phyloP scores from a whole-genome alignment of 805 yeast species.

The Cyberlindnera saturnus region DNA sequence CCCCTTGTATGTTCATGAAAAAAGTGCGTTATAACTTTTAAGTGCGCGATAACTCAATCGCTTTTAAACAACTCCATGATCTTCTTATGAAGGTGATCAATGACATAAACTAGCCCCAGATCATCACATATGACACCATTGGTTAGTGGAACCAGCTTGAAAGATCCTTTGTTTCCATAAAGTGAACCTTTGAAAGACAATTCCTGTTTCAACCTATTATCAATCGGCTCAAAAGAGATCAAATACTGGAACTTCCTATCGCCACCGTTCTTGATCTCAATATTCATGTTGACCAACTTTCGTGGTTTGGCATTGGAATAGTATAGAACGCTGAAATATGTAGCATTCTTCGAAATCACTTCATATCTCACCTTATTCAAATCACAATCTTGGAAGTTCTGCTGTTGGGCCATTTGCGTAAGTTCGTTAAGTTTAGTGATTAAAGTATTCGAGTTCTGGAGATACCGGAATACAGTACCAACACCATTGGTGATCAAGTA shows the following conservation, averaged over 20 bases:
- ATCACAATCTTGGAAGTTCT: slow-evolving; percentile 2
- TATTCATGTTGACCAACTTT: slow-evolving; percentile 8
- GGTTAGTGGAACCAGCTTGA: slow-evolving; percentile 8
- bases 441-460: slow-evolving; percentile 17
- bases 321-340: slow-evolving; percentile 14
- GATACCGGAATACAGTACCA: slow-evolving; percentile 14
- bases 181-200: slow-evolving; percentile 4
- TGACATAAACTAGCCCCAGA: slow-evolving; percentile 6
- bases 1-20: neutral
- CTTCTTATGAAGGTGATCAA: slow-evolving; percentile 13
- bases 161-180: slow-evolving; percentile 3
- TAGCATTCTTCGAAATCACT: slow-evolving; percentile 16
- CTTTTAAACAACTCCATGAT: slow-evolving; percentile 2
- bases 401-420: neutral
- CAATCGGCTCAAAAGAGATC: slow-evolving; percentile 4
- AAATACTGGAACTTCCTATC: slow-evolving; percentile 4
- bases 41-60: too few relatives aligned
- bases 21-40: too few relatives aligned
- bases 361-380: slow-evolving; percentile 10
- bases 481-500: slow-evolving; percentile 18
- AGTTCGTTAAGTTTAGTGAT: slow-evolving; percentile 15
- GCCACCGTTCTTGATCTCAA: slow-evolving; percentile 9
- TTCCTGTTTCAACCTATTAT: slow-evolving; percentile 3
- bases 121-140: slow-evolving; percentile 13
- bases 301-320: slow-evolving; percentile 8